Base-by-base conservation (phyloP, 1,284 basidiomycete species). In the Clitocybe nebularis region DNA sequence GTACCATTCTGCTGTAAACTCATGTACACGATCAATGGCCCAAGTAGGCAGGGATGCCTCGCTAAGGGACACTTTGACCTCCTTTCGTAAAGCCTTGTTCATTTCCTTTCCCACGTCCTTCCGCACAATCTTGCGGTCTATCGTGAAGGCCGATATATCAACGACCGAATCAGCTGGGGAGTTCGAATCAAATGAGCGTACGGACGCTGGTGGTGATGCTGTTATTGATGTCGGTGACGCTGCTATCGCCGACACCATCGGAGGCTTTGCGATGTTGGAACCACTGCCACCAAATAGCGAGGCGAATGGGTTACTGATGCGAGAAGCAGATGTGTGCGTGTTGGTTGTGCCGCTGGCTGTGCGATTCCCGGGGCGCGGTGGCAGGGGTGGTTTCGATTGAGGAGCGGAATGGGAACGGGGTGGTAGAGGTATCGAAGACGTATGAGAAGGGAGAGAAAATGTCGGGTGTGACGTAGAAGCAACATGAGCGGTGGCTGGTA, bases 221-320 rank as follows among this genome's bases (percentile, higher is more conserved):
- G 53, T 42, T 19, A 52, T 41, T 5, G 46, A 45, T n/a, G 49
- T 24, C 11, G 59, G 54, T 28, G 17, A 26, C 2, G 40, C 14
- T 29, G 24, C 22, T 19, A 8, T 14, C 14, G 33, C 25, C 8
- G 4, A 20, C 10, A 21, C 38, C 14, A 28, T 39, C 7, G 41
- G 41, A 20, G 13, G 29, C 19, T 32, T 32, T 16, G 16, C 9
- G 13, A 20, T 17, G 35, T 19, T 43, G 40, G 14, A 9, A 46
- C 39, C 53, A 56, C 41, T 40, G 52, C 59, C 44, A 2, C 77
- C 79, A 54, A 84, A 87, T 22, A 84, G 72, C 13, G 79, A 82
- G 0, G 79, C 79, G 46, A 87, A 85, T 0, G 82, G 77, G 46
- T 79, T 80, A 19, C 74, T 60, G 2, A 86, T 68, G 0, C 82